These are phyloP conservation scores for Botryotinia narcissicola DNA, from an alignment of 2,329 filamentous ascomycete species.

Conservation along the genomic window DNA sequence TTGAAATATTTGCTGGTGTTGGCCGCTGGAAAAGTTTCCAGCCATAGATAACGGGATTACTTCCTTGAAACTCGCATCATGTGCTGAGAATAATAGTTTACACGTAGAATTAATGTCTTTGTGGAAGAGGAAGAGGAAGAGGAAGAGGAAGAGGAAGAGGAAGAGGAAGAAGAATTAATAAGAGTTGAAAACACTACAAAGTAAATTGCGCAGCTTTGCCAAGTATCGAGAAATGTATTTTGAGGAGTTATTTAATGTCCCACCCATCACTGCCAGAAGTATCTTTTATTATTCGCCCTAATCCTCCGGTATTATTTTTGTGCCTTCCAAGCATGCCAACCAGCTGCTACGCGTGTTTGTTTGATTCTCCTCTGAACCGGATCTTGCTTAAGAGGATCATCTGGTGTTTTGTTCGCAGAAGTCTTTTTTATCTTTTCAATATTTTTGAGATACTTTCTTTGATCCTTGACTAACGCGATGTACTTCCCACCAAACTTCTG, in stretches of 20 bases:
- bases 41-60: neutral
- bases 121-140: neutral
- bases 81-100: neutral
- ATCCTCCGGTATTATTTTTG: neutral
- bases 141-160: neutral
- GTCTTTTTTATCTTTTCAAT: neutral
- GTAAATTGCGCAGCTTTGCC: neutral
- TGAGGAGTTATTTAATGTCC: no score
- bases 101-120: neutral
- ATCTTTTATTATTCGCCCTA: neutral
- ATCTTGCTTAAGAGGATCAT: neutral
- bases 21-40: neutral
- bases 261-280: neutral
- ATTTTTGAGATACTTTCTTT: conserved; percentile 1
- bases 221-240: neutral
- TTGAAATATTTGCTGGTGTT: neutral
- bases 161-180: neutral
- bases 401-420: neutral
- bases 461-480: neutral
- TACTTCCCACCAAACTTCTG: conserved; percentile 10
- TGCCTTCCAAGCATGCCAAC: conserved; percentile 14
- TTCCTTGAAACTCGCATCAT: neutral
- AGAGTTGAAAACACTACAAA: no score
- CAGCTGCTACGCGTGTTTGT: conserved; percentile 5
- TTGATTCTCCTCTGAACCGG: conserved; percentile 3